Conservation (phyloP, 2,329 filamentous ascomycete genomes). For the Clonostachys rosea region DNA sequence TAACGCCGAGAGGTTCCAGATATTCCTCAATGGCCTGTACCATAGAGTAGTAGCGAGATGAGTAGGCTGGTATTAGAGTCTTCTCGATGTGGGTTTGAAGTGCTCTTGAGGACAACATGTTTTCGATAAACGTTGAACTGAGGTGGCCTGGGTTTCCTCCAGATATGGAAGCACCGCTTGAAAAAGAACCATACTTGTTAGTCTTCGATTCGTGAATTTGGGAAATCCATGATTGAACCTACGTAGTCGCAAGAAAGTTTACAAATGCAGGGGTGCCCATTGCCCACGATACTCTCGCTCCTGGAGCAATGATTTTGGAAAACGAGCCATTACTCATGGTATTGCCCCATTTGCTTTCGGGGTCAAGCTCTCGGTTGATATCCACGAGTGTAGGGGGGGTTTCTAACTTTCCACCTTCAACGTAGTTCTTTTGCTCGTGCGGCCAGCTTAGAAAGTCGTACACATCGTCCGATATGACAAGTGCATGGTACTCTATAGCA, state of each 20-base stretch:
- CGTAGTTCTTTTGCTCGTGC: conserved; percentile 1
- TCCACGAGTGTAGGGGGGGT: conserved; percentile 42
- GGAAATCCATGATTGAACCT: neutral
- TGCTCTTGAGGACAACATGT: conserved; percentile 9
- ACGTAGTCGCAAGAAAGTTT: neutral
- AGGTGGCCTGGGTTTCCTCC: conserved; percentile 5
- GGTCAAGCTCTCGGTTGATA: conserved; percentile 40
- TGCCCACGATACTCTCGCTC: conserved; percentile 55
- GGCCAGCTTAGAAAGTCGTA: conserved; percentile 66
- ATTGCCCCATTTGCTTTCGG: conserved; percentile 54
- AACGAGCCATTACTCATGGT: conserved; percentile 63
- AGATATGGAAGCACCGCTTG: conserved; percentile 1
- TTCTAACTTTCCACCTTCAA: neutral
- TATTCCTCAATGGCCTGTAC: conserved; percentile 6
- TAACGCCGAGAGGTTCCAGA: conserved; percentile 10
- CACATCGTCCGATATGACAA: conserved; percentile 66
- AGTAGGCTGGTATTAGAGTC: conserved; percentile 10
- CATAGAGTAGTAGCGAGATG: conserved; percentile 9
- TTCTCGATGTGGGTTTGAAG: conserved; percentile 11
- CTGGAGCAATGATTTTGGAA: conserved; percentile 61
- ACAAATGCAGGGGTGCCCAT: conserved; percentile 1
- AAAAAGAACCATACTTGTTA: neutral
- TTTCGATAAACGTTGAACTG: conserved; percentile 4
- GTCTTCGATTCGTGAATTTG: neutral
- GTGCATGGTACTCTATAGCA: conserved; percentile 58